Base-by-base conservation (phyloP, 768 basidiomycete genomes). In the Pisolithus microcarpus region DNA sequence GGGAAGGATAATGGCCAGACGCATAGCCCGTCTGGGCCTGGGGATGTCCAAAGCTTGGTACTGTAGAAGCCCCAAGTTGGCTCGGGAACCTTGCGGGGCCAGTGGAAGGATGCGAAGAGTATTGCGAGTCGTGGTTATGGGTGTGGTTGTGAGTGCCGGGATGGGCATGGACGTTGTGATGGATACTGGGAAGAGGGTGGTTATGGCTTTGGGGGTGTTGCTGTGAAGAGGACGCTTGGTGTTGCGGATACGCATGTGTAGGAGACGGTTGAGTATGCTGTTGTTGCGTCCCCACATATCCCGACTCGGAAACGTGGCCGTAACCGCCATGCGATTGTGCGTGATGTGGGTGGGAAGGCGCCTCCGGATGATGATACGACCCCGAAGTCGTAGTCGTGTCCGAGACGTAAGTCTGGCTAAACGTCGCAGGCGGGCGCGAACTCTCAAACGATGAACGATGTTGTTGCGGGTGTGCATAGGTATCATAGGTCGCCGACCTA, bases 41-140 rank as follows among this genome's bases (percentile, higher is more conserved):
- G 15, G 19, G 13, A 19, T 43, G 42, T 43, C 42, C 42, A 23
- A 11, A 43, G 13, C 23, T 13, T 3, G 19, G 23, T 16, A 43
- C 10, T 13, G 19, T 9, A 2, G 43, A 54, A 31, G 52, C 43
- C 38, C 52, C 42, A 46, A 53, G 46, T 16, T 53, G 52, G 24
- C 23, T 53, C 21, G 34, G 48, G 30, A 30, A 38, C 31, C 51
- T 50, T 19, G 51, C n/a, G 18, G 51, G 48, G 21, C 48, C 34
- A 5, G 34, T 34, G 34, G 34, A 15, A 34, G 34, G 34, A 34
- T 34, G 42, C 7, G 42, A 23, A 8, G 61, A 49, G 47, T 57
- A 68, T 26, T 66, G 65, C 30, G 66, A 52, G 60, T 62, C 1
- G 57, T 53, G 9, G 62, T 54, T 43, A 49, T 65, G 56, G 2